Base-by-base conservation (phyloP, 805 yeast genomes). In the Wickerhamiella azyma region DNA sequence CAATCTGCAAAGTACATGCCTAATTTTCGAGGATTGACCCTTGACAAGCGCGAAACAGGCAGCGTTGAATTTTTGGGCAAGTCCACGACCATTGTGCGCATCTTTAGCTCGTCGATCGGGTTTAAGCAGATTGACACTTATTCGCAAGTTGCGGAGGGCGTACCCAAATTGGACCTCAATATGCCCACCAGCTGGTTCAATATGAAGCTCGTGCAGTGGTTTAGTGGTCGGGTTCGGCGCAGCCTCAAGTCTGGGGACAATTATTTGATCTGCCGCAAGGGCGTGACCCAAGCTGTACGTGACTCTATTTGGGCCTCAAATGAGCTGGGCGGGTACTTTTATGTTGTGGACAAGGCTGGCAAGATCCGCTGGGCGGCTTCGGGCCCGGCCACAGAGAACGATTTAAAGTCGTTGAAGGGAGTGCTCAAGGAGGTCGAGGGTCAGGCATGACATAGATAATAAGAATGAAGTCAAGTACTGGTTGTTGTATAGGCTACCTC, bases 351-450 rank as follows among this genome's bases (percentile, higher is more conserved):
- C 58, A 68, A 68, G 13, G 67, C 76, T 11, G 79, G 81, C 43
- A 79, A 74, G 55, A 80, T 92, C 45, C 69, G 97, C 54, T 89
- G 97, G 97, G 86, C 85, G 19, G 83, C 85, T 3, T 76, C 94
- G 54, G 98, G 97, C 2, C 74, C 72, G 35, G 81, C 94, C 1
- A 69, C 70, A 13, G 76, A 71, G n/a, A 71, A 72, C 29, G 98
- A 92, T 53, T 41, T 66, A 67, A 14, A 65, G 75, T 13, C 61
- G 84, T 47, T 80, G 9, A 32, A 21, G 17, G 9, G 9, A 5
- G 44, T 41, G 17, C 26, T 41, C 37, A 41, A 41, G n/a, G 38
- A 41, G 44, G 14, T 39, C 17, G 13, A 33, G 18, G 9, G 6
- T 4, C 8, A 33, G 17, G 14, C 14, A 5, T 13, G 13, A 4